Evolutionary conservation across 805 yeast species (phyloP).

Genomic region (Zygosaccharomyces rouxii): DNA sequence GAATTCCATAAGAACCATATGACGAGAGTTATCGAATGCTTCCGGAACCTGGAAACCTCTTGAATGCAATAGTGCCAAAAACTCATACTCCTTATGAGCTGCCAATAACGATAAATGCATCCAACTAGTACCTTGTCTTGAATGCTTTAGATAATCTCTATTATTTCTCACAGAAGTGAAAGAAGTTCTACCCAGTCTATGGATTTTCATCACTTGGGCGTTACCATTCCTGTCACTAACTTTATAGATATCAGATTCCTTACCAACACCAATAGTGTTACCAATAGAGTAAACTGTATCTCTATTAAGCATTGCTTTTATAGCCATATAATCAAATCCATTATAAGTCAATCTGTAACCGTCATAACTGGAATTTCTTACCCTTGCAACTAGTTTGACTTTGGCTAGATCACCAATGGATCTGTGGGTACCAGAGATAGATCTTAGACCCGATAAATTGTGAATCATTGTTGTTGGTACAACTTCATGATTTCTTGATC

Average conservation of each 20-base stretch:
- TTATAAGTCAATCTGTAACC: slow-evolving; percentile 85
- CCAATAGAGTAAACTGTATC: slow-evolving; percentile 75
- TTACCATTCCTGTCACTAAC: slow-evolving; percentile 64
- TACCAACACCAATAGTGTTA: slow-evolving; percentile 90
- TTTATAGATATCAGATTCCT: slow-evolving; percentile 91
- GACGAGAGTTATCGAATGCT: slow-evolving; percentile 87
- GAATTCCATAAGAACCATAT: slow-evolving; percentile 88
- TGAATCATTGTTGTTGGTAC: slow-evolving; percentile 87
- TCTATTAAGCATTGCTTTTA: slow-evolving; percentile 75
- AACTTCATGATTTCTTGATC: slow-evolving; percentile 88
- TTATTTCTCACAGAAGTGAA: slow-evolving; percentile 89
- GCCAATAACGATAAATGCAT: slow-evolving; percentile 87
- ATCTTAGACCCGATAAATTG: slow-evolving; percentile 70
- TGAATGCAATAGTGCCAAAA: slow-evolving; percentile 68
- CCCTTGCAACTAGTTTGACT: slow-evolving; percentile 65
- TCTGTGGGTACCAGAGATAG: slow-evolving; percentile 70
- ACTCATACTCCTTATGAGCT: slow-evolving; percentile 87
- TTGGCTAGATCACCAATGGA: slow-evolving; percentile 85
- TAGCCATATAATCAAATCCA: slow-evolving; percentile 90
- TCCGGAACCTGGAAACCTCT: slow-evolving; percentile 83
- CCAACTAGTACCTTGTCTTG: slow-evolving; percentile 78
- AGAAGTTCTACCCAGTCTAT: slow-evolving; percentile 89
- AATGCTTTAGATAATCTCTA: slow-evolving; percentile 74
- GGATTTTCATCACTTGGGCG: slow-evolving; percentile 80
- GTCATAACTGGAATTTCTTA: slow-evolving; percentile 90